Evolutionary conservation across 768 basidiomycete species (phyloP).

Genomic region (Sporobolomyces pararoseus): DNA sequence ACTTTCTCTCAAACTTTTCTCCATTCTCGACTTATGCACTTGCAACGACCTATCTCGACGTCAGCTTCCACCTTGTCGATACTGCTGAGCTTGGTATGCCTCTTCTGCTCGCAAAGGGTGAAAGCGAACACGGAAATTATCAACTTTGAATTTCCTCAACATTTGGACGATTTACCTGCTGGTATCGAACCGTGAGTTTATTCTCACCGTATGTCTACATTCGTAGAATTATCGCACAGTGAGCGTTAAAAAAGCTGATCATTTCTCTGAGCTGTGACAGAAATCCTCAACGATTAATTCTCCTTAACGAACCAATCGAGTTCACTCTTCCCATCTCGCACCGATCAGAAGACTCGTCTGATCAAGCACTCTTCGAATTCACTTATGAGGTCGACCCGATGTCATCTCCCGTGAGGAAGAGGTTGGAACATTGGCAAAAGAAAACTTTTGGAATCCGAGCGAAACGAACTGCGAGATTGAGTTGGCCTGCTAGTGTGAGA

Average conservation of each 20-base stretch:
- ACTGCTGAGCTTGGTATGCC: too few species aligned
- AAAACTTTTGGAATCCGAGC: not conserved
- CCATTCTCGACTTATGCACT: too few species aligned
- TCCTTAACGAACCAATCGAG: not conserved
- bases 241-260: too few species aligned
- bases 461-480: conserved; percentile 2
- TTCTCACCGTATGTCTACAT: not conserved
- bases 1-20: not conserved
- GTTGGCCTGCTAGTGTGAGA: conserved; percentile 15
- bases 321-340: not conserved
- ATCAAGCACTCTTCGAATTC: not conserved
- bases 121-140: conserved; percentile 12
- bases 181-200: not conserved
- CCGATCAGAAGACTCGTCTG: too few species aligned
- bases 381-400: not conserved
- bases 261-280: not conserved
- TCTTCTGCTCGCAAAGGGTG: not conserved
- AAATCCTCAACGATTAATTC: not conserved
- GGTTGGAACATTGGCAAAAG: not conserved
- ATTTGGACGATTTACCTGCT: not conserved
- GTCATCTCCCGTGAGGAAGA: too few species aligned
- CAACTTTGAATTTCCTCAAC: not conserved
- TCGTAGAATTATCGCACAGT: too few species aligned
- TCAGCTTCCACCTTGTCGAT: too few species aligned
- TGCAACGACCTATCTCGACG: too few species aligned